These are phyloP conservation scores for Xylariomycetidae sp. DNA, from an alignment of 2,329 filamentous ascomycete species.

Conservation along the genomic window DNA sequence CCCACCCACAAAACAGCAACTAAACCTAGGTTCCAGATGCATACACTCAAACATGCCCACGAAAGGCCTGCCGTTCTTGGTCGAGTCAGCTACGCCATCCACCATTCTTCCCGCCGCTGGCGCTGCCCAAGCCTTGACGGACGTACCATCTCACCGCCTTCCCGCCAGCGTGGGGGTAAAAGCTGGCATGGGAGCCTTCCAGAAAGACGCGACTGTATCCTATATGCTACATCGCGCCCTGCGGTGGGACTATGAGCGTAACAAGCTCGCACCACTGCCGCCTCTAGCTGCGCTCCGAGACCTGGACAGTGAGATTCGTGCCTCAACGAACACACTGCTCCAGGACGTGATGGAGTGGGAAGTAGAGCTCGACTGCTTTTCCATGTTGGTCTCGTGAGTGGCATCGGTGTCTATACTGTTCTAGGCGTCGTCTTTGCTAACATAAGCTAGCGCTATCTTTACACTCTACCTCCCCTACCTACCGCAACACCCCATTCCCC, in stretches of 20 bases:
- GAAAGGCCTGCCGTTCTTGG: background rate
- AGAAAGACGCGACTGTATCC: background rate
- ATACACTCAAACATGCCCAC: background rate
- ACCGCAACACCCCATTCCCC: background rate
- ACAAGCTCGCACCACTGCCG: background rate
- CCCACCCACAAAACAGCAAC: too few species aligned
- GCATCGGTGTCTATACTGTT: too few species aligned
- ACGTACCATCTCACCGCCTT: background rate
- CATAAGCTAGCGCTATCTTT: background rate
- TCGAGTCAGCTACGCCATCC: background rate
- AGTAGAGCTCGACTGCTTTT: background rate
- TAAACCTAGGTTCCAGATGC: background rate
- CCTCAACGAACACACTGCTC: background rate
- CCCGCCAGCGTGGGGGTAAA: background rate
- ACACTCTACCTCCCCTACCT: conserved; percentile 1
- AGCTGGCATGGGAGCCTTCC: background rate
- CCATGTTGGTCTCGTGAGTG: background rate
- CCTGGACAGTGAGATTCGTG: background rate
- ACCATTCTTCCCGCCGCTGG: background rate
- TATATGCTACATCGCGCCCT: background rate
- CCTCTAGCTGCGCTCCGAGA: background rate
- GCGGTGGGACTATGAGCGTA: background rate
- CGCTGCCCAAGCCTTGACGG: background rate
- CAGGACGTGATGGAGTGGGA: background rate
- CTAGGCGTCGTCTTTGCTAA: too few species aligned